Percentiles rank a stretch among this genome's conserved stretches.
phyloP scores from a whole-genome alignment of 768 basidiomycete species.

The Leccinum longicurvipes region DNA sequence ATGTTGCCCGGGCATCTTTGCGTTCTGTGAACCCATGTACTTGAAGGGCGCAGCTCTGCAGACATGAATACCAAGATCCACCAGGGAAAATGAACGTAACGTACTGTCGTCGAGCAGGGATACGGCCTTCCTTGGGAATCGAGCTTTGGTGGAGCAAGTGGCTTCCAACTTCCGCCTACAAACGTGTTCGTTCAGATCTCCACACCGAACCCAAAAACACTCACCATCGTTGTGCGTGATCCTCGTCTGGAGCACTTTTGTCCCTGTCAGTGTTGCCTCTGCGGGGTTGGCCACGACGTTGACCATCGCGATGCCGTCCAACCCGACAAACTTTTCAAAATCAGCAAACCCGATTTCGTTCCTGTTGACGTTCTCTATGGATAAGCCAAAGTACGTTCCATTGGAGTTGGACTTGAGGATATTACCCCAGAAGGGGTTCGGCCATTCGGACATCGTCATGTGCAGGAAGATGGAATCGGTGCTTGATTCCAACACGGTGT shows the following conservation, averaged over 20 bases:
- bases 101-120: slow-evolving; percentile 64
- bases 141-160: slow-evolving; percentile 63
- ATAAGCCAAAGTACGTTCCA: slow-evolving; percentile 92
- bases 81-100: slow-evolving; percentile 6
- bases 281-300: slow-evolving; percentile 84
- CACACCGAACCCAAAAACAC: slow-evolving; percentile 14
- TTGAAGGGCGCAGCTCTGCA: slow-evolving; percentile 79
- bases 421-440: slow-evolving; percentile 79
- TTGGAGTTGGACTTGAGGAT: slow-evolving; percentile 97
- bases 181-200: not conserved
- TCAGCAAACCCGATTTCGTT: slow-evolving; percentile 86
- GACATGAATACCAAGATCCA: slow-evolving; percentile 1
- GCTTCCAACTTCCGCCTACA: slow-evolving; percentile 83
- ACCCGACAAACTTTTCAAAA: slow-evolving; percentile 95
- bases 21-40: slow-evolving; percentile 97
- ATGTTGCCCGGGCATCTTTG: slow-evolving; percentile 74
- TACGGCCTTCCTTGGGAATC: slow-evolving; percentile 80
- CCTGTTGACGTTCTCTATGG: slow-evolving; percentile 87
- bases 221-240: slow-evolving; percentile 97
- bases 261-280: slow-evolving; percentile 66
- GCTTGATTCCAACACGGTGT: slow-evolving; percentile 91
- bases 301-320: slow-evolving; percentile 93
- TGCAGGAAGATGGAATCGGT: slow-evolving; percentile 94
- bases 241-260: slow-evolving; percentile 74
- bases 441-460: slow-evolving; percentile 83